Conservation (phyloP, 225 moss, liverwort and hornwort genomes). For the Pseudisothecium myosuroides region DNA sequence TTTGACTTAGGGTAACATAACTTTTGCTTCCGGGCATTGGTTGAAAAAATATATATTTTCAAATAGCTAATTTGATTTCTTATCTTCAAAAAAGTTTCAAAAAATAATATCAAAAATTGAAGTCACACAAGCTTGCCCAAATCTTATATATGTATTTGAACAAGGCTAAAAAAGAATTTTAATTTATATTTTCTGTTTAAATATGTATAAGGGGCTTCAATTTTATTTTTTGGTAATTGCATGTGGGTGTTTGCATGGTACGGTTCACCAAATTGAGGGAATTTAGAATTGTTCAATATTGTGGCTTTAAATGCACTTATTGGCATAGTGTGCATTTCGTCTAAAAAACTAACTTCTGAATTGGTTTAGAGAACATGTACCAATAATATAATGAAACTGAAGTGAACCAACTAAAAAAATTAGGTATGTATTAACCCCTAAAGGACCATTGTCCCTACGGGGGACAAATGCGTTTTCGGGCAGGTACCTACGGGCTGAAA, state of each 20-base stretch:
- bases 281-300: neutral
- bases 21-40: too few relatives aligned
- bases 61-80: too few relatives aligned
- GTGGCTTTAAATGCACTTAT: neutral
- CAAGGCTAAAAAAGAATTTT: neutral
- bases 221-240: neutral
- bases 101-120: too few relatives aligned
- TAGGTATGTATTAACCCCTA: too few relatives aligned
- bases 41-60: too few relatives aligned
- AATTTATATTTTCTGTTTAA: neutral
- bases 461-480: too few relatives aligned
- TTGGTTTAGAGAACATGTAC: neutral
- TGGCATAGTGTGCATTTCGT: neutral
- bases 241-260: neutral
- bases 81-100: too few relatives aligned
- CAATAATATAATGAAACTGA: neutral
- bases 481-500: too few relatives aligned
- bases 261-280: too few relatives aligned
- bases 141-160: neutral
- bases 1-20: too few relatives aligned
- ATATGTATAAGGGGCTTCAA: neutral
- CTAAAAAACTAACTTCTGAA: neutral
- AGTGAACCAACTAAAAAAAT: neutral
- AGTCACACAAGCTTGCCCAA: too few relatives aligned
- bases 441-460: too few relatives aligned